Base-by-base conservation (phyloP, 2,329 filamentous ascomycete species). In the Pseudopyrenochaeta lycopersici region DNA sequence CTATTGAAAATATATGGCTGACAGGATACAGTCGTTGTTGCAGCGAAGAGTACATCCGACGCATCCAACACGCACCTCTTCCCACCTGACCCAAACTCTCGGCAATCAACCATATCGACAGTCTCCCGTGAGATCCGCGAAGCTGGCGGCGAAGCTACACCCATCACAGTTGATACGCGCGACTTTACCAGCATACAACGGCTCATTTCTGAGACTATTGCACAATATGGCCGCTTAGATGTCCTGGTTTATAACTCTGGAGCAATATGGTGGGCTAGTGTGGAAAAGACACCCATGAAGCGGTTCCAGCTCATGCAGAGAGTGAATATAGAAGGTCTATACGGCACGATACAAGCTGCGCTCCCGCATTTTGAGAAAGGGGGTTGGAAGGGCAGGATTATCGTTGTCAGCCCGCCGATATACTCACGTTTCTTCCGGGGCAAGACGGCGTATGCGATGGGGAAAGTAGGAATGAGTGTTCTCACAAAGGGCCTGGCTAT, bases 391-490 rank as follows among this genome's bases (percentile, higher is more conserved):
- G 90, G 87, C 0, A 77, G 91, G 21, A 85, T 96, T 56, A 79
- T 96, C 40, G 89, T 95, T 49, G 89, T 96, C 49, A 90, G 87
- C 67, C 92, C 92, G 20, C 91, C 91, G 1, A 93, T 96, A 52
- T 96, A 96, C 75, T 90, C 86, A 58, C 83, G 92, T 27, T 96
- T 96, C 76, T 93, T 95, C 74, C 79, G 90, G 18, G 92, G 91
- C 10, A 96, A 96, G 82, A 90, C 91, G 1, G 90, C 89, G 12
- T 96, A 96, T 76, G 90, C 92, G 0, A 84, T 87, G 76, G 83
- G 82, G 58, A 95, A 95, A 71, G 84, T 94, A 2, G 90, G 82
- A 39, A 96, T 96, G 91, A 90, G 85, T 65, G 89, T 94, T 3
- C 72, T 96, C 39, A 91, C 89, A 0, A 91, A 91, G 71, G 92